Conservation (phyloP, 2,329 filamentous ascomycete species). For the Fusarium poae region DNA sequence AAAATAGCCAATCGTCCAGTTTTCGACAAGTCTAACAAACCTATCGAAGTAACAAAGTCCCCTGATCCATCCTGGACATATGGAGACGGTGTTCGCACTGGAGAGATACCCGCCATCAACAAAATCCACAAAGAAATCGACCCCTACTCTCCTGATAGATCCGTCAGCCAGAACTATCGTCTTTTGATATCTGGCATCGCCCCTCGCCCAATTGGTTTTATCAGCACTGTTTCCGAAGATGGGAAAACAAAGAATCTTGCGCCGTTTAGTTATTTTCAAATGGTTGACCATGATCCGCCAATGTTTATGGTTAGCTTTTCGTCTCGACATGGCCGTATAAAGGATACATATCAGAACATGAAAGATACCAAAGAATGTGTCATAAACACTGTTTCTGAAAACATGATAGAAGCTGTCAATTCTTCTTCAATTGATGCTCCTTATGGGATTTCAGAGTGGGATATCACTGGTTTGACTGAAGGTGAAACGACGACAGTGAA, state of each 20-base stretch:
- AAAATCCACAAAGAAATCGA: conserved; percentile 77
- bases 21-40: conserved; percentile 43
- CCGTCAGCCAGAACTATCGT: conserved; percentile 83
- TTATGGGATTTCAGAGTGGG: conserved; percentile 83
- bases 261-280: conserved; percentile 87
- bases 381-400: conserved; percentile 89
- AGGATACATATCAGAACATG: conserved; percentile 84
- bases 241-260: conserved; percentile 78
- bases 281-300: conserved; percentile 88
- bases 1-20: conserved; percentile 42
- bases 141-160: conserved; percentile 78
- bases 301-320: conserved; percentile 76
- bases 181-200: conserved; percentile 83
- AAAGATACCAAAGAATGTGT: conserved; percentile 78
- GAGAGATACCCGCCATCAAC: neutral
- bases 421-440: conserved; percentile 81
- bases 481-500: conserved; percentile 74
- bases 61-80: conserved; percentile 64
- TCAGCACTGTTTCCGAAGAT: conserved; percentile 67
- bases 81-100: conserved; percentile 53
- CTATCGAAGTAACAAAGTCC: conserved; percentile 49
- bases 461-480: conserved; percentile 80
- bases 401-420: conserved; percentile 89
- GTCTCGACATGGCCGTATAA: conserved; percentile 64
- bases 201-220: conserved; percentile 78